Base-by-base conservation (phyloP, 164 flowering plant species). In the Umbellularia californica region DNA sequence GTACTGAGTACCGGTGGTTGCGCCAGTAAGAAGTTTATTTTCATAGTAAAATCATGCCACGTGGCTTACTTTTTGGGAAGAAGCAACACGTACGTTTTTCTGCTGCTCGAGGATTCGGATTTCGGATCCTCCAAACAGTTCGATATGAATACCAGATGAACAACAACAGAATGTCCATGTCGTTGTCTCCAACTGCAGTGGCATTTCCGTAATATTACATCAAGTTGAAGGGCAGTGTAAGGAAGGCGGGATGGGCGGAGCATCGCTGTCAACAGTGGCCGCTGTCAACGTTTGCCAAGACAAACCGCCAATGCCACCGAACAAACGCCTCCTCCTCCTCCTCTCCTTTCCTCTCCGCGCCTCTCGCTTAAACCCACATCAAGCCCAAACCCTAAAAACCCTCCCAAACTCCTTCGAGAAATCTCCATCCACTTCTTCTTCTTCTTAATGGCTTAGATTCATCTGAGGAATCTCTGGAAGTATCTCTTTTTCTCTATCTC, bases 281-380 rank as follows among this genome's bases (percentile, higher is more conserved):
- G 71, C 79, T 65, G n/a, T n/a, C n/a, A n/a, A 90, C 89, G 94
- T 88, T 89, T 30, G 28, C 17, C 28, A 24, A 33, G 27, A 64
- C 10, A 64, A 25, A 25, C 67, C 28, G 67, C 67, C 67, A 64
- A 0, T 24, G 3, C 33, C 33, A 25, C 64, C 64, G 23, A 60
- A 9, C 64, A 60, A 60, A 60, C 23, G 22, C 64, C 64, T 60
- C n/a, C n/a, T 60, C 17, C 28, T 11, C 33, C 24, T 25, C 13
- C 28, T 1, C 22, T 19, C 5, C 60, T 19, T 6, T 23, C 15
- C 30, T 25, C 22, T 19, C 5, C 60, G 3, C n/a, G 11, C 15
- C 30, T 25, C 28, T 23, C 67, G 11, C 28, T 64, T 22, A 64
- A 64, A 4, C 35, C 35, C 35, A 30, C 35, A 30, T 30, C 35